Evolutionary conservation across 2,329 filamentous ascomycete genomes (phyloP), one percentile per base, ranked within the genome.

Genomic region (Sarocladium strictum): DNA sequence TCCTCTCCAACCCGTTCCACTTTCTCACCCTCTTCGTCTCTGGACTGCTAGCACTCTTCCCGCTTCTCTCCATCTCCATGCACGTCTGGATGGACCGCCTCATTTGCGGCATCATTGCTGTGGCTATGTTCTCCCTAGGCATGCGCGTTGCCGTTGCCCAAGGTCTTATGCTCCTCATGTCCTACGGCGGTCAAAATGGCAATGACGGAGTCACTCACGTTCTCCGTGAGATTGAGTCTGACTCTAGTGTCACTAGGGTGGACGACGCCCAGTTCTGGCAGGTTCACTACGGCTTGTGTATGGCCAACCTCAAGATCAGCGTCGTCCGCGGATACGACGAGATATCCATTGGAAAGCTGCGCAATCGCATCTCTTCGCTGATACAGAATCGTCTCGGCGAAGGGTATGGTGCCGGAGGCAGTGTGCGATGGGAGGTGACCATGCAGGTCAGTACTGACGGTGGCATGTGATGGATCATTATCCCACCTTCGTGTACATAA

Each of bases 221-320:
- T n/a, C 77, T 97, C 63, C 81, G 83, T 55, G 90, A 96, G 67
- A 92, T 99, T 53, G 86, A 91, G 67, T 80, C 84, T 1, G 91
- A 97, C 63, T 84, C 88, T 1, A 80, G 81, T 54, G 84, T 97
- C 24, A 80, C 81, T 43, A 80, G 80, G 1, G 84, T 99, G 47
- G 90, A 97, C 56, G 92, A 97, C 64, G 93, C 92, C 1, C 86
- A 91, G 66, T 96, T 99, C 70, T 99, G 94, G 94, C 94, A 99
- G 74, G 94, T 97, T 14, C 94, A 99, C 71, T 97, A 97, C 67
- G 92, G 93, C 1, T 77, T 97, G 38, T 96, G 91, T 65, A 96
- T 97, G 87, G 94, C 94, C 9, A 97, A 95, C 66, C 69, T 99
- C 60, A 95, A 90, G 69, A 71, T 99, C 19, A 81, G 85, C 56